Evolutionary conservation across 2,329 filamentous ascomycete genomes (phyloP).

Genomic region (Epichloe typhina): DNA sequence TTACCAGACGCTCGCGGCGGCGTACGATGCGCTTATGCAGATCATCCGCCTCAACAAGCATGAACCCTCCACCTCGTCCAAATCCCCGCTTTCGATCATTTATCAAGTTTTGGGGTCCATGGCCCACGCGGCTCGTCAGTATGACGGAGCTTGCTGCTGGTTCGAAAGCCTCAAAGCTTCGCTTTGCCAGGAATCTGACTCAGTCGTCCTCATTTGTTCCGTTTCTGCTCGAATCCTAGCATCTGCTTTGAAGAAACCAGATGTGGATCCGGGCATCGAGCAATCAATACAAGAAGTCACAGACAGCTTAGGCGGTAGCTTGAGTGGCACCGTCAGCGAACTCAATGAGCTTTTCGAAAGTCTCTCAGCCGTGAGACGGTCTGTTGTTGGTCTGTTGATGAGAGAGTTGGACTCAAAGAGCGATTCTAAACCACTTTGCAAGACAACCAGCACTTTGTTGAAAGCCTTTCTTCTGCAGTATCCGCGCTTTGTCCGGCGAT

Average conservation of each 20-base stretch:
- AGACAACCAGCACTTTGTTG: conserved; percentile 25
- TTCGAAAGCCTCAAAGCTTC: conserved; percentile 30
- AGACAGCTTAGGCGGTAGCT: conserved; percentile 41
- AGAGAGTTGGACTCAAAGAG: conserved; percentile 12
- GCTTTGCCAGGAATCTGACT: conserved; percentile 27
- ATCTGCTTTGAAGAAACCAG: conserved; percentile 34
- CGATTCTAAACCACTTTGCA: conserved; percentile 5
- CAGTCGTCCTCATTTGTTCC: conserved; percentile 36
- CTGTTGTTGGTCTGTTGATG: conserved; percentile 35
- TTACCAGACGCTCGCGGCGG: conserved; percentile 20
- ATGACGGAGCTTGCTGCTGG: conserved; percentile 43
- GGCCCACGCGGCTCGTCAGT: conserved; percentile 30
- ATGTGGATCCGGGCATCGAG: conserved; percentile 24
- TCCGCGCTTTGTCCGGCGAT: conserved; percentile 46
- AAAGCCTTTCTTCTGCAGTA: conserved; percentile 44
- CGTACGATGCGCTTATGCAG: conserved; percentile 19
- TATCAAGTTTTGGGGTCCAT: conserved; percentile 40
- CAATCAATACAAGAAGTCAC: conserved; percentile 34
- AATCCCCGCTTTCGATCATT: conserved; percentile 31
- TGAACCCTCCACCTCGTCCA: conserved; percentile 22
- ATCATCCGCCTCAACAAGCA: conserved; percentile 22
- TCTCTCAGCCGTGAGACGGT: conserved; percentile 41
- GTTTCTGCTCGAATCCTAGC: conserved; percentile 42
- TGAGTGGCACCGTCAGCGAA: conserved; percentile 45
- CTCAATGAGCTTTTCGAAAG: conserved; percentile 48